These are phyloP conservation scores for Fusarium sp. DNA, from an alignment of 2,329 filamentous ascomycete species.

Conservation along the genomic window DNA sequence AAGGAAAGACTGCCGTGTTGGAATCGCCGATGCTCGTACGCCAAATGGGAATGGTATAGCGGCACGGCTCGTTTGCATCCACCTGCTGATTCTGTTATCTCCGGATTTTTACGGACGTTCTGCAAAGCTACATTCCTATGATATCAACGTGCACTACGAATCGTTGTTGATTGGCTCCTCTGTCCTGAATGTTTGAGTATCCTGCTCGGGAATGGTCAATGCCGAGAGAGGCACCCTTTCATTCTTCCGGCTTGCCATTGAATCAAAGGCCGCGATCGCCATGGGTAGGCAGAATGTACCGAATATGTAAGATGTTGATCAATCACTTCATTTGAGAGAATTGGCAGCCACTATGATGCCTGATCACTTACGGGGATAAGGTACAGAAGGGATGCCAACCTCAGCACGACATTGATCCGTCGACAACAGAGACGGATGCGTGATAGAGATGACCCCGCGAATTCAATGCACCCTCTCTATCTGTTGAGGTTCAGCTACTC, in stretches of 20 bases:
- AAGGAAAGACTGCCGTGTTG: neutral
- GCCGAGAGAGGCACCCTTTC: neutral
- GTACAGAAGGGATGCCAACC: neutral
- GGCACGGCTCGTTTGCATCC: neutral
- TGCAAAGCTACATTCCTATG: neutral
- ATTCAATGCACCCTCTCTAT: neutral
- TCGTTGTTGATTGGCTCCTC: neutral
- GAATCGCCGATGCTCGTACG: neutral
- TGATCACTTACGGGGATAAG: neutral
- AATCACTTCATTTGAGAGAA: neutral
- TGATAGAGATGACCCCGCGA: neutral
- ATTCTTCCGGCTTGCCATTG: neutral
- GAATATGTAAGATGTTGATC: neutral
- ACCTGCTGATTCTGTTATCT: neutral
- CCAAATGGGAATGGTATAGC: neutral
- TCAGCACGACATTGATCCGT: neutral
- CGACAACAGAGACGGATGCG: neutral
- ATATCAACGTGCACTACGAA: neutral
- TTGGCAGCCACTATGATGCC: neutral
- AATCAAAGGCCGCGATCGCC: neutral
- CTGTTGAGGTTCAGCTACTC: neutral
- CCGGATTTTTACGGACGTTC: neutral
- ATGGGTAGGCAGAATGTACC: neutral
- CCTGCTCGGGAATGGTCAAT: neutral
- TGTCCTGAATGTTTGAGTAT: neutral